These are phyloP conservation scores for Leptomonas pyrrhocoris DNA, from an alignment of 208 protist genomes.

Conservation along the genomic window DNA sequence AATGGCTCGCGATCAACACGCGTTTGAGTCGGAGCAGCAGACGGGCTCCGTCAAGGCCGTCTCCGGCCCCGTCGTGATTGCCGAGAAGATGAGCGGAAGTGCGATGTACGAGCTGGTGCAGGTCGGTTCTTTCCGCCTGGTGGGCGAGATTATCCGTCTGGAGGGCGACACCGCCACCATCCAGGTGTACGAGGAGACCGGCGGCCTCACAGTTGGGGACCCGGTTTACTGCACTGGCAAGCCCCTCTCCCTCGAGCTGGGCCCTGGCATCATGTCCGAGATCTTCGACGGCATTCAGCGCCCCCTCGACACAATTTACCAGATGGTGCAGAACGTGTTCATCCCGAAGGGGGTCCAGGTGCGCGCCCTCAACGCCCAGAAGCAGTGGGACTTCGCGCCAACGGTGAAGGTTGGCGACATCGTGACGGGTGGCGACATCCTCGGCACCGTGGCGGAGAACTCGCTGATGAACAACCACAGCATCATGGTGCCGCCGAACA, in stretches of 20 bases:
- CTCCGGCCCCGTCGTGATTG: conserved; percentile 98
- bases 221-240: conserved; percentile 98
- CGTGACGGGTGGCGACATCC: conserved; percentile 97
- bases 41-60: conserved; percentile 91
- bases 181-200: conserved; percentile 99
- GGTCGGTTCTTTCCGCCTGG: conserved; percentile 97
- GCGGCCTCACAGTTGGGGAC: conserved; percentile 99
- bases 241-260: conserved; percentile 99
- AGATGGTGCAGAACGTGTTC: conserved; percentile 97
- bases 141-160: conserved; percentile 99
- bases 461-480: conserved; percentile 95
- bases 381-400: conserved; percentile 97
- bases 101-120: conserved; percentile 99
- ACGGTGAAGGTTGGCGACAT: conserved; percentile 95
- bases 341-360: conserved; percentile 99
- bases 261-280: conserved; percentile 99
- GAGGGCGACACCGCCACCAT: conserved; percentile 99
- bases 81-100: conserved; percentile 98
- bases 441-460: conserved; percentile 97
- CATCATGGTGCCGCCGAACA: conserved; percentile 97
- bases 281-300: conserved; percentile 99
- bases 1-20: conserved; percentile 66
- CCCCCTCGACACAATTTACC: conserved; percentile 98
- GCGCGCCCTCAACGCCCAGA: conserved; percentile 92
- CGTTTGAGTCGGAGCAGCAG: conserved; percentile 81